A percentile compares a stretch with the other conserved stretches of the same genome.
Conservation (phyloP, 805 yeast genomes). For the Kregervanrija pseudodelftensis region DNA sequence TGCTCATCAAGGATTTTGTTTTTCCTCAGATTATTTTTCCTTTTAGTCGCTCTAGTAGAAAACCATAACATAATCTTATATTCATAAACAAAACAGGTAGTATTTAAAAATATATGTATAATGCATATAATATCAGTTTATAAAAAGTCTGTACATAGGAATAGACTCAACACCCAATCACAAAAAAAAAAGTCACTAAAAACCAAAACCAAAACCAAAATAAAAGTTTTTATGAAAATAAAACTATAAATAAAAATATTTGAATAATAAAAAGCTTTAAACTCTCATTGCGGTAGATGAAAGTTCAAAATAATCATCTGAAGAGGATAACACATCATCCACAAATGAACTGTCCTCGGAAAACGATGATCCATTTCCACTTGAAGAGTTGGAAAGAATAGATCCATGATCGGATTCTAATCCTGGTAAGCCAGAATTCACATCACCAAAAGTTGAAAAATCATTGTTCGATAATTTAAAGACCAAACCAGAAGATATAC, state of each 20-base stretch:
- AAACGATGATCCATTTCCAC: neutral
- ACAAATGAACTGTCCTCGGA: neutral
- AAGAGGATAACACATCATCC: slow-evolving; percentile 2
- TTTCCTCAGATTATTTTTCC: no score
- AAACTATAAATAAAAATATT: neutral
- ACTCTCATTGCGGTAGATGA: slow-evolving; percentile 2
- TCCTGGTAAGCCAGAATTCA: slow-evolving; percentile 2
- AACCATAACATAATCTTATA: no score
- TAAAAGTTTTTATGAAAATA: neutral
- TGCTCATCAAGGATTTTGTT: no score
- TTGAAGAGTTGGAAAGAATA: neutral
- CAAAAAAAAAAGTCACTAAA: neutral
- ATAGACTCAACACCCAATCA: no score
- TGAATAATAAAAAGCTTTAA: neutral
- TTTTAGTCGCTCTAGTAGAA: no score
- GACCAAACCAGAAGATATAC: slow-evolving; percentile 35
- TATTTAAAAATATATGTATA: no score
- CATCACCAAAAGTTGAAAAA: neutral
- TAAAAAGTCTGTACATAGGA: no score
- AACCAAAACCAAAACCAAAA: neutral
- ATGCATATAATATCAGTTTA: no score
- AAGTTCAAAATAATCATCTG: slow-evolving; percentile 6
- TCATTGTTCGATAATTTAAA: neutral
- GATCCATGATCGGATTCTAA: slow-evolving; percentile 2
- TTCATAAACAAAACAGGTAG: no score